Evolutionary conservation across 2,329 filamentous ascomycete species (phyloP).

Genomic region (Diaporthe citrichinensis): DNA sequence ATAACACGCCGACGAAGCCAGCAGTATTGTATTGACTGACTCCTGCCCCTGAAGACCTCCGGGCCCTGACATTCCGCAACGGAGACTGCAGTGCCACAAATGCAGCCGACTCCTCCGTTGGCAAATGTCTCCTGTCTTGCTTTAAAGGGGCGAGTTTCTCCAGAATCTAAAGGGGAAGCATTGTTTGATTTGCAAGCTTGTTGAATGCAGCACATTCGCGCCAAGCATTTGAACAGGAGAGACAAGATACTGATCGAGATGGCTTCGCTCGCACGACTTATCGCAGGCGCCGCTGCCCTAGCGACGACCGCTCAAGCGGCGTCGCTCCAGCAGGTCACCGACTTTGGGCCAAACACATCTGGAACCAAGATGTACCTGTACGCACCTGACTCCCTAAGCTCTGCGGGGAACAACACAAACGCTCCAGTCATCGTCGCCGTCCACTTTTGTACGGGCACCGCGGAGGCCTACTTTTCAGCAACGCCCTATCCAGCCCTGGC

Average conservation of each 20-base stretch:
- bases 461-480: constrained; percentile 62
- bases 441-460: constrained; percentile 52
- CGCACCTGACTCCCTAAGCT: constrained; percentile 53
- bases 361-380: constrained; percentile 51
- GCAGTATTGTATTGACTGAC: background rate
- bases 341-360: constrained; percentile 48
- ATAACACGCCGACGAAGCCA: background rate
- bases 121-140: background rate
- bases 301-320: constrained; percentile 43
- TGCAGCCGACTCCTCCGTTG: background rate
- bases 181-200: background rate
- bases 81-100: background rate
- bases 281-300: constrained; percentile 45
- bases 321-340: constrained; percentile 48
- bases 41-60: constrained; percentile 16
- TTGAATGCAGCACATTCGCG: background rate
- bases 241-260: constrained; percentile 39
- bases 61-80: background rate
- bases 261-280: constrained; percentile 42
- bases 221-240: background rate
- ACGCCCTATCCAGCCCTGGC: constrained; percentile 67
- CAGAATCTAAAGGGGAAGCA: background rate
- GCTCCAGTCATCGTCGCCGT: constrained; percentile 68
- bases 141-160: background rate
- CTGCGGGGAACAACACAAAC: constrained; percentile 46